Percentiles rank a stretch among this genome's conserved stretches.
Evolutionary conservation across 2,329 filamentous ascomycete genomes (phyloP).

Genomic region (Coniochaeta prunicola): DNA sequence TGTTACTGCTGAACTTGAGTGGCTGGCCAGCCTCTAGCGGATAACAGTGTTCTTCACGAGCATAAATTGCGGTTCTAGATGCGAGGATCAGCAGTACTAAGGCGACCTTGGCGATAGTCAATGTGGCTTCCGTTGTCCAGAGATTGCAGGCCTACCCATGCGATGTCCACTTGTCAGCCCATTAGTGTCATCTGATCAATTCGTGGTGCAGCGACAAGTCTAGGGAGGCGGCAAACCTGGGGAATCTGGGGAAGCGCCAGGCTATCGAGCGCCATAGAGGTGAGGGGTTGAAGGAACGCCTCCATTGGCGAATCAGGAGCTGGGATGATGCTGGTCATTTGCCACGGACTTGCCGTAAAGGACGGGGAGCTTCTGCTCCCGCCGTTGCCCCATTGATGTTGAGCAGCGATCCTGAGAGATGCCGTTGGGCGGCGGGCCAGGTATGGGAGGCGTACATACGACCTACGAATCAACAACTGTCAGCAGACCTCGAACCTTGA

Average conservation of each 20-base stretch:
- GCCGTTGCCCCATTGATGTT: slow-evolving; percentile 2
- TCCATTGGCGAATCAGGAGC: background rate
- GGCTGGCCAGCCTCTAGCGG: background rate
- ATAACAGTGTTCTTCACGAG: slow-evolving; percentile 20
- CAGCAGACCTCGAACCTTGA: too few species aligned
- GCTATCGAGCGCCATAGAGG: background rate
- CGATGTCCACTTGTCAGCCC: slow-evolving; percentile 26
- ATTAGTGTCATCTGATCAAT: slow-evolving; percentile 3
- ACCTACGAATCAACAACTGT: too few species aligned
- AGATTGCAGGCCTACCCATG: slow-evolving; percentile 27
- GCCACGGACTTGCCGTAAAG: slow-evolving; percentile 8
- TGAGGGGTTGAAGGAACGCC: background rate
- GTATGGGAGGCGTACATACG: too few species aligned
- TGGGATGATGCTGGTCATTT: slow-evolving; percentile 6
- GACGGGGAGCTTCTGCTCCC: slow-evolving; percentile 9
- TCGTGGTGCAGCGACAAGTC: background rate
- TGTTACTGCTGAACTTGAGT: background rate
- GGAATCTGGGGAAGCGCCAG: background rate
- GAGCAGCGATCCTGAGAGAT: background rate
- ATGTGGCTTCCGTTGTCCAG: slow-evolving; percentile 27
- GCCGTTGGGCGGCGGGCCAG: too few species aligned
- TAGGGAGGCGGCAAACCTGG: background rate
- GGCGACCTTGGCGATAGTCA: slow-evolving; percentile 23
- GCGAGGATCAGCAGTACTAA: slow-evolving; percentile 29
- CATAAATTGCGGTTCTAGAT: slow-evolving; percentile 25